Conservation (phyloP, 768 basidiomycete genomes). For the Boletus subparvulus region DNA sequence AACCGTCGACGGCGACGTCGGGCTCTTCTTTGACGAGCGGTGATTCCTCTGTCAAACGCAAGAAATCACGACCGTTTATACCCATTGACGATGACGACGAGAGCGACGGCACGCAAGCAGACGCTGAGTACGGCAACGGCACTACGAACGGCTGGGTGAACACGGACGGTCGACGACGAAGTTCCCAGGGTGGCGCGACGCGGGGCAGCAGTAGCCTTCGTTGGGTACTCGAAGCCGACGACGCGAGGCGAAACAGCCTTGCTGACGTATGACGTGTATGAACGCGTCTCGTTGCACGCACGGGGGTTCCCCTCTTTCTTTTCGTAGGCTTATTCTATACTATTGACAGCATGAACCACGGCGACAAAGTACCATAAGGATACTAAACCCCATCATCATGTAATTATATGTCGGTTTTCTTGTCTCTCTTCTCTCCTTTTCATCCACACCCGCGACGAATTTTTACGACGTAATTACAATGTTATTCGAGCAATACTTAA, state of each 20-base stretch:
- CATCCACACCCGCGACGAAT: slow-evolving; percentile 16
- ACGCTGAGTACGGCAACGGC: slow-evolving; percentile 54
- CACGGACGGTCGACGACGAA: slow-evolving; percentile 55
- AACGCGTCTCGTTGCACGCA: slow-evolving; percentile 18
- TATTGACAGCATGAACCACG: slow-evolving; percentile 30
- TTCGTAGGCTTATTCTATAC: slow-evolving; percentile 37
- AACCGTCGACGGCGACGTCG: slow-evolving; percentile 39
- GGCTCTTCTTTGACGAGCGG: slow-evolving; percentile 29
- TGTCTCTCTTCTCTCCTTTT: neutral
- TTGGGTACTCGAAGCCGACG: slow-evolving; percentile 43
- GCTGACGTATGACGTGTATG: slow-evolving; percentile 46
- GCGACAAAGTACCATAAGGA: slow-evolving; percentile 23
- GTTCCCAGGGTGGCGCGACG: slow-evolving; percentile 21
- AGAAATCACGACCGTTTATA: slow-evolving; percentile 52
- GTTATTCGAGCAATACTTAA: slow-evolving; percentile 19
- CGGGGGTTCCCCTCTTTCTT: slow-evolving; percentile 8
- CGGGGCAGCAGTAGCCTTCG: slow-evolving; percentile 29
- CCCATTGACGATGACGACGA: slow-evolving; percentile 52
- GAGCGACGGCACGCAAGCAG: slow-evolving; percentile 70
- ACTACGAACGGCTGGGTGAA: slow-evolving; percentile 51
- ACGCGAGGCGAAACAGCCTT: slow-evolving; percentile 66
- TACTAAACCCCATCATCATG: slow-evolving; percentile 22
- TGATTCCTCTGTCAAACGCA: slow-evolving; percentile 41
- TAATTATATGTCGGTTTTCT: slow-evolving; percentile 27
- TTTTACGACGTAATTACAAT: slow-evolving; percentile 30